Evolutionary conservation across 495 filamentous ascomycete species (phyloP), one percentile per base, ranked within the genome.

Genomic region (Penicillium goetzii): DNA sequence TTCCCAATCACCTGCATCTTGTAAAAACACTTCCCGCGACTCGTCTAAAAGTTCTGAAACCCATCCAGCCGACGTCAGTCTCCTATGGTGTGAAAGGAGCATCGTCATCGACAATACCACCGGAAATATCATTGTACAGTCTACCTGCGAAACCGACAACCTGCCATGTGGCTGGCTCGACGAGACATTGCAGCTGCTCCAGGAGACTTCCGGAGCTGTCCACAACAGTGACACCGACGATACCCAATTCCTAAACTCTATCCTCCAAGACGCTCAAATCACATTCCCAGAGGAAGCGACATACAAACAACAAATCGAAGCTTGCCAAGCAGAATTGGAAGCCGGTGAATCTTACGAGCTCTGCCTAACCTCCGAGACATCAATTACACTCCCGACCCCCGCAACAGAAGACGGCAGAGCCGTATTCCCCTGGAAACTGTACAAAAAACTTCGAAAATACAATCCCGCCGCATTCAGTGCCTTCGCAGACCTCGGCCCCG

Each of bases 301-400:
- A 32, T 92, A 93, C 74, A 83, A 86, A 59, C 63, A 71, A 3
- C 86, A 89, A 69, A 86, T 97, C 25, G 76, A 75, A n/a, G 64
- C 74, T 23, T 95, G 92, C 69, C 89, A 96, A 67, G 80, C 84
- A 17, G 82, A 84, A 64, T 89, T 99, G 58, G 80, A 85, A 7
- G 81, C 85, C 0, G 95, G 95, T 3, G 86, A 97, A 53, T 96
- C 93, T 3, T 99, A 99, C 76, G 95, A 99, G 71, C 84, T 99
- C 21, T 97, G 94, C 68, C 83, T 97, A 1, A 97, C 92, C 0
- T 86, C 86, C 26, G 86, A 91, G 67, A 92, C 90, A 6, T 79
- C 74, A 26, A 82, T 96, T 60, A 81, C 76, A n/a, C 59, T 84
- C 32, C 77, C 76, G 8, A 60, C 68, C 19, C 56, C 67, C 11